Percentiles rank a stretch among this genome's conserved stretches.
Evolutionary conservation across 163 green algal genomes (phyloP).

Genomic region (Scenedesmus sp.): DNA sequence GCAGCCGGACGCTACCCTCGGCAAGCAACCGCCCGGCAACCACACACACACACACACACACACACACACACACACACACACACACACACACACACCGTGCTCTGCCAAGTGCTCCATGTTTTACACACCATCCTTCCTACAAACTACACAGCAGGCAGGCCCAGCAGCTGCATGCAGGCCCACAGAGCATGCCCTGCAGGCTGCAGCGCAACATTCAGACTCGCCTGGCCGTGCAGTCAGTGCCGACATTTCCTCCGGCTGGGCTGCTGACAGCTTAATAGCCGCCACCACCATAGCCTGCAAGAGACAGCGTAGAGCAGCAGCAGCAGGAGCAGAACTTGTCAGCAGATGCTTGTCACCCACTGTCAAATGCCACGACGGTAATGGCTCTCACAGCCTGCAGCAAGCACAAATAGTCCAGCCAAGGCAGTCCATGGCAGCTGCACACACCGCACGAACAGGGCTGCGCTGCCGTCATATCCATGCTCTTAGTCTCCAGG

Average conservation of each 20-base stretch:
- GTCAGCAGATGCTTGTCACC: neutral
- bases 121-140: neutral
- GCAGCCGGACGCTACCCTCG: neutral
- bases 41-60: neutral
- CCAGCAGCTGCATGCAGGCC: neutral
- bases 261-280: neutral
- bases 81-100: neutral
- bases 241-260: neutral
- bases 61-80: neutral
- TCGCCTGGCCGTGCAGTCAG: neutral
- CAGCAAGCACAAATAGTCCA: too few relatives aligned
- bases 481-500: too few relatives aligned
- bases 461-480: too few relatives aligned
- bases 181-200: neutral
- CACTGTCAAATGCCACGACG: too few relatives aligned
- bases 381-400: too few relatives aligned
- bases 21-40: neutral
- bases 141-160: neutral
- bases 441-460: too few relatives aligned
- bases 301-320: neutral
- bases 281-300: conserved; percentile 7
- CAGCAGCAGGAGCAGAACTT: neutral
- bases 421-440: too few relatives aligned
- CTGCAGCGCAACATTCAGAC: neutral
- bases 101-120: neutral